These are phyloP conservation scores for Salix exigua DNA, from an alignment of 345 rosid species.

Conservation along the genomic window DNA sequence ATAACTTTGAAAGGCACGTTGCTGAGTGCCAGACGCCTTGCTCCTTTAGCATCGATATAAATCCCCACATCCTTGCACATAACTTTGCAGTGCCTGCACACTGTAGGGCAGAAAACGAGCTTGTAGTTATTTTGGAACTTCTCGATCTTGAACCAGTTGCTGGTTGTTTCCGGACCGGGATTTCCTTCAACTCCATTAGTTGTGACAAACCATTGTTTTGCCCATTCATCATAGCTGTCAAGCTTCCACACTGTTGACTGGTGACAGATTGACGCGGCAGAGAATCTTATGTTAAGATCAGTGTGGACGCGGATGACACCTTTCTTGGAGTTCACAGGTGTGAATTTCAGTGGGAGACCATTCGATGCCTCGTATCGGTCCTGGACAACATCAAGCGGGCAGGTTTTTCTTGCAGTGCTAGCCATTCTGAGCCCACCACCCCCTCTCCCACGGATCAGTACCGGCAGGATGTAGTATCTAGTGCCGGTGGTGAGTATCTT, in stretches of 20 bases:
- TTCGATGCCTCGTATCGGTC: conserved; percentile 11
- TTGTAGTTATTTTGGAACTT: conserved; percentile 44
- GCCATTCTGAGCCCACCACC: conserved; percentile 36
- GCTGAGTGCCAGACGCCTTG: no score
- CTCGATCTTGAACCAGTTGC: conserved; percentile 70
- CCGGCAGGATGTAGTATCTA: conserved; percentile 23
- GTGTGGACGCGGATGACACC: conserved; percentile 24
- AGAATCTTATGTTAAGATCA: conserved; percentile 43
- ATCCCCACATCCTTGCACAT: no score
- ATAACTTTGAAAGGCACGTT: no score
- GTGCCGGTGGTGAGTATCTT: conserved; percentile 18
- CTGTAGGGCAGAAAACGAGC: conserved; percentile 52
- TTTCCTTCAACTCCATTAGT: conserved; percentile 52
- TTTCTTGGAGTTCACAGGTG: conserved; percentile 19
- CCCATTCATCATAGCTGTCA: conserved; percentile 30
- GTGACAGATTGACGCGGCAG: conserved; percentile 35
- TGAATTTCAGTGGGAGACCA: conserved; percentile 32
- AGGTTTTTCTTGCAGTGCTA: background rate
- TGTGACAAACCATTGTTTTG: conserved; percentile 38
- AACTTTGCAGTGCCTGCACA: no score
- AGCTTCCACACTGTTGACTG: conserved; percentile 56
- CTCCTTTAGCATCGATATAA: no score
- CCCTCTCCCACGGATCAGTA: conserved; percentile 14
- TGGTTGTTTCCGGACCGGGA: conserved; percentile 34
- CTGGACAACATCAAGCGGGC: conserved; percentile 11